These are phyloP conservation scores for Arthrobotrys conoides DNA, from an alignment of 2,329 filamentous ascomycete genomes.

Conservation along the genomic window DNA sequence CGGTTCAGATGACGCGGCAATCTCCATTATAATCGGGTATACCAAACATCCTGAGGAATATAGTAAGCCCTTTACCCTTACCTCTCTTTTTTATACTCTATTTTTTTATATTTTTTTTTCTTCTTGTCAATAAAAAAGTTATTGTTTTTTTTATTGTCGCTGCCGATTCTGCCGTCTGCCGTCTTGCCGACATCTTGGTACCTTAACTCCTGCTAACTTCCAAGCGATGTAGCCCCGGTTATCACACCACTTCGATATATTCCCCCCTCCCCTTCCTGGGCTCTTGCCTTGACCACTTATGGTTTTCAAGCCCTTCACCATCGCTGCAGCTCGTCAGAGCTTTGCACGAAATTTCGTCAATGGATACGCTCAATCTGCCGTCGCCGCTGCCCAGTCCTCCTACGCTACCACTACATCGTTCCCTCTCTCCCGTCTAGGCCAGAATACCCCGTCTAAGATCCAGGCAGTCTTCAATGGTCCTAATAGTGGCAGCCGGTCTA, in stretches of 20 bases:
- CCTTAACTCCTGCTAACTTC: background rate
- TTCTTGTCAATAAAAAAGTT: background rate
- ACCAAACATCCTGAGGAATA: slow-evolving; percentile 56
- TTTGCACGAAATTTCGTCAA: slow-evolving; percentile 96
- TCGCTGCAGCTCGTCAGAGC: slow-evolving; percentile 91
- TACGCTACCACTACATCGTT: slow-evolving; percentile 79
- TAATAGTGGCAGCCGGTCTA: slow-evolving; percentile 68
- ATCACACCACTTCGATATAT: slow-evolving; percentile 39
- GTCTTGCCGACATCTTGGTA: no score
- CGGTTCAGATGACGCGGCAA: slow-evolving; percentile 60
- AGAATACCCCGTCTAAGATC: slow-evolving; percentile 72
- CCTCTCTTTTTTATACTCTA: background rate
- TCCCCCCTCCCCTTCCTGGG: slow-evolving; percentile 26
- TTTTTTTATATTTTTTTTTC: background rate
- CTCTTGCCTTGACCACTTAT: slow-evolving; percentile 47
- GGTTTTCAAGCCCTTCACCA: slow-evolving; percentile 77
- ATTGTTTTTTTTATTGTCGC: background rate
- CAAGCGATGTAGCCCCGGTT: slow-evolving; percentile 17
- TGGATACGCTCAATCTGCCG: slow-evolving; percentile 97
- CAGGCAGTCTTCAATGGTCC: slow-evolving; percentile 67
- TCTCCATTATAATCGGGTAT: slow-evolving; percentile 53
- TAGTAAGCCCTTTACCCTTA: slow-evolving; percentile 26
- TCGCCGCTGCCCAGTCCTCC: slow-evolving; percentile 91
- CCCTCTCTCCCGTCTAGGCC: slow-evolving; percentile 74
- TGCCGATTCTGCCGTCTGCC: background rate